Conservation (phyloP, 768 basidiomycete species). For the Termitomyces sp. region DNA sequence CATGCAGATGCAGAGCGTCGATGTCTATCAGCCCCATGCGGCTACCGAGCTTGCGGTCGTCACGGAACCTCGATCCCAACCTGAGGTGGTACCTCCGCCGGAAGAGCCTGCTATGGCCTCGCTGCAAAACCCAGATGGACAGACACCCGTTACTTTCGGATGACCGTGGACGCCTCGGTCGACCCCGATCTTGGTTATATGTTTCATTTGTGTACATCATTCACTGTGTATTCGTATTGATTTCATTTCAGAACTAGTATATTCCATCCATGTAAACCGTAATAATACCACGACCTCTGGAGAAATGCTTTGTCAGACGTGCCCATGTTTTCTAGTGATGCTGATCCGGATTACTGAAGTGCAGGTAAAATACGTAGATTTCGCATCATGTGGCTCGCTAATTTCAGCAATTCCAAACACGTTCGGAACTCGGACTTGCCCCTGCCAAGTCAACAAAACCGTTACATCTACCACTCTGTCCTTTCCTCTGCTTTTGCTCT, state of each 20-base stretch:
- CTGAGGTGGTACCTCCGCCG: neutral
- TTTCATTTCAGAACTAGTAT: neutral
- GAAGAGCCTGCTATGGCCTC: conserved; percentile 23
- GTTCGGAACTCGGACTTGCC: neutral
- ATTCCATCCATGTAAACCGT: neutral
- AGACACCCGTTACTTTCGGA: neutral
- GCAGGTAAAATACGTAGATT: too few species aligned
- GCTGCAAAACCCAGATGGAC: conserved; percentile 21
- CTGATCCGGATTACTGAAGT: neutral
- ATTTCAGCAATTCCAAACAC: neutral
- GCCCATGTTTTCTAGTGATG: neutral
- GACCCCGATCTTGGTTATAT: neutral
- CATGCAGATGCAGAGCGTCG: neutral
- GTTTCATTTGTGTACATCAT: neutral
- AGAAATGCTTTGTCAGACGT: neutral
- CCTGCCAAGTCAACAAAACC: too few species aligned
- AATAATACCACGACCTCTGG: neutral
- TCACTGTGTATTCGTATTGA: neutral
- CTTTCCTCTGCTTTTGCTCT: too few species aligned
- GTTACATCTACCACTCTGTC: too few species aligned
- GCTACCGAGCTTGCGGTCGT: neutral
- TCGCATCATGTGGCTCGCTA: neutral
- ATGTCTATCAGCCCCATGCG: neutral
- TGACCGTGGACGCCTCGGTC: neutral
- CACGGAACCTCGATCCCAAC: conserved; percentile 13